Conservation (phyloP, 2,329 filamentous ascomycete species). For the Sclerotinia minor region DNA sequence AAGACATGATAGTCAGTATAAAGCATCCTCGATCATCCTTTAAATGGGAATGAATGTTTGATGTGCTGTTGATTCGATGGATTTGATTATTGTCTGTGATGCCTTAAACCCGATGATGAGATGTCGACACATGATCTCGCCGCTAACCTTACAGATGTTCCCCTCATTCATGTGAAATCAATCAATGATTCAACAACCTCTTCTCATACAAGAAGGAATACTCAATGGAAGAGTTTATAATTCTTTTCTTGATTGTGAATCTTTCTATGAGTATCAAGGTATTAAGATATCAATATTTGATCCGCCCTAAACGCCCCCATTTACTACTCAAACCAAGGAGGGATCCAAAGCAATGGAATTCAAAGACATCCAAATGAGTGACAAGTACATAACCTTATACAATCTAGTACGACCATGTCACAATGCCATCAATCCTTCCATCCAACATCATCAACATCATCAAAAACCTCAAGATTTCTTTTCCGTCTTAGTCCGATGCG, state of each 20-base stretch:
- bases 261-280: neutral
- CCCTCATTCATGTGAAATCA: conserved; percentile 4
- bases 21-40: neutral
- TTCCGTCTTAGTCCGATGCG: neutral
- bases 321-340: neutral
- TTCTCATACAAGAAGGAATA: neutral
- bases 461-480: conserved; percentile 6
- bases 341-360: neutral
- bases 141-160: neutral
- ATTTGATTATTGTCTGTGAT: neutral
- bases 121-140: conserved; percentile 1
- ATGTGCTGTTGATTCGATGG: neutral
- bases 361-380: conserved; percentile 1
- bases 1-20: conserved; percentile 6
- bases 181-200: neutral
- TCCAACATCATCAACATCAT: neutral
- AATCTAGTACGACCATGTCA: neutral
- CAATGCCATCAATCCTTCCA: neutral
- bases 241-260: neutral
- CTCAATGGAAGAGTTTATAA: neutral
- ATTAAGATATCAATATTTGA: neutral
- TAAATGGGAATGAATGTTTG: neutral
- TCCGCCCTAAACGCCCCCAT: neutral
- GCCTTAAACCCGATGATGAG: neutral
- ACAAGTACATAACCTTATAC: conserved; percentile 1